Evolutionary conservation across 2,329 filamentous ascomycete species (phyloP), one percentile per base, ranked within the genome.

Genomic region (Fusarium odoratissimum): DNA sequence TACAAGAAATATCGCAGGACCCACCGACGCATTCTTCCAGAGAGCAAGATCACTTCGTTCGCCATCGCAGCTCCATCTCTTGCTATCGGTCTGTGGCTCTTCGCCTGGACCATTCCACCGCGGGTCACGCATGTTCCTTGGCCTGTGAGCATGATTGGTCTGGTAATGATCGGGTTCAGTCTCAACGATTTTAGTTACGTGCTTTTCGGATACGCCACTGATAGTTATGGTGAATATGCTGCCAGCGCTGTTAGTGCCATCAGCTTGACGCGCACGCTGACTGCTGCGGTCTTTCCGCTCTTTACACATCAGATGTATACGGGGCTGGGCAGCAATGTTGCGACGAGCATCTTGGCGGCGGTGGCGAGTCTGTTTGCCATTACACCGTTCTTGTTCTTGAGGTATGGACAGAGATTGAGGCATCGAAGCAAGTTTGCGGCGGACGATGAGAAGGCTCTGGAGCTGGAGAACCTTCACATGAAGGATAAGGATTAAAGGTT

Each of bases 101-200:
- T 67, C 6, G 64, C 64, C 11, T 67, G 64, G 64, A 67, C 64
- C 1, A 60, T 67, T 17, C 61, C 64, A 8, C 62, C 64, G 5
- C 23, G 64, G 8, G 64, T 67, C 1, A 66, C 64, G 2, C 14
- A 11, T 17, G 40, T 60, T 19, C 62, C 64, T 5, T 67, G 64
- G 64, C 45, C 61, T 14, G 33, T 67, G 7, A 67, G 64, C 21
- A 67, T 67, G 64, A 67, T 67, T 37, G 61, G 64, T 21, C 17
- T 67, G 11, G 19, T 60, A 1, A 45, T 67, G 21, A 60, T 67
- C 3, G 64, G 64, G 3, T 67, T 67, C 12, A 66, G 64, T 58
- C 10, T 17, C 6, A 67, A 67, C 2, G 64, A 67, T 12, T 67
- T 67, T 1, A 67, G 62, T 17, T 67, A 66, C 4, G 64, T 67